Evolutionary conservation across 169 alveolate genomes (phyloP).

Genomic region (Plasmodium yoelii): DNA sequence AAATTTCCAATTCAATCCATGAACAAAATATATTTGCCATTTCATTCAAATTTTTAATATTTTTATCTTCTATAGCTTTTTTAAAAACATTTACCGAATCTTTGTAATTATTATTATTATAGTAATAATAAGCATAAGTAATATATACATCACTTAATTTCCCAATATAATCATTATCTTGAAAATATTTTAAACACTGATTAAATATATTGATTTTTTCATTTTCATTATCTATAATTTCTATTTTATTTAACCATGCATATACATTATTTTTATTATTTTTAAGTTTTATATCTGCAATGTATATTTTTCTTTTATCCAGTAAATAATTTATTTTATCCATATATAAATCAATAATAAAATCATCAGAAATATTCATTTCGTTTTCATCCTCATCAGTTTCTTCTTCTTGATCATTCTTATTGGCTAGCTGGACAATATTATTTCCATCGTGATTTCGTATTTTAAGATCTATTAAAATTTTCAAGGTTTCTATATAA

Average conservation of each 20-base stretch:
- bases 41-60: constrained; percentile 27
- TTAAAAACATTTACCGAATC: constrained; percentile 27
- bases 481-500: constrained; percentile 56
- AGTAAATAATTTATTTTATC: constrained; percentile 62
- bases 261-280: constrained; percentile 63
- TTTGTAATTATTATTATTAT: constrained; percentile 21
- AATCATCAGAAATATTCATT: not conserved
- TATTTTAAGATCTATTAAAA: constrained; percentile 53
- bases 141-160: constrained; percentile 62
- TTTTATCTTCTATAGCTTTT: constrained; percentile 23
- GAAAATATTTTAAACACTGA: constrained; percentile 33
- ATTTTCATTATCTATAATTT: constrained; percentile 14
- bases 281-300: constrained; percentile 70
- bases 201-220: constrained; percentile 44
- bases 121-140: constrained; percentile 54
- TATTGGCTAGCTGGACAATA: not conserved
- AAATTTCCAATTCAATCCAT: constrained; percentile 56
- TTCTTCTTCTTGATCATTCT: not conserved
- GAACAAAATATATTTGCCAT: constrained; percentile 59
- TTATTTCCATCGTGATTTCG: not conserved
- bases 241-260: constrained; percentile 62
- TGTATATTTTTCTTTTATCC: constrained; percentile 38
- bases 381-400: not conserved
- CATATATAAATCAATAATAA: constrained; percentile 54
- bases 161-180: constrained; percentile 38